phyloP scores from a whole-genome alignment of 148 eudicot species.

The Arctostaphylos glauca region DNA sequence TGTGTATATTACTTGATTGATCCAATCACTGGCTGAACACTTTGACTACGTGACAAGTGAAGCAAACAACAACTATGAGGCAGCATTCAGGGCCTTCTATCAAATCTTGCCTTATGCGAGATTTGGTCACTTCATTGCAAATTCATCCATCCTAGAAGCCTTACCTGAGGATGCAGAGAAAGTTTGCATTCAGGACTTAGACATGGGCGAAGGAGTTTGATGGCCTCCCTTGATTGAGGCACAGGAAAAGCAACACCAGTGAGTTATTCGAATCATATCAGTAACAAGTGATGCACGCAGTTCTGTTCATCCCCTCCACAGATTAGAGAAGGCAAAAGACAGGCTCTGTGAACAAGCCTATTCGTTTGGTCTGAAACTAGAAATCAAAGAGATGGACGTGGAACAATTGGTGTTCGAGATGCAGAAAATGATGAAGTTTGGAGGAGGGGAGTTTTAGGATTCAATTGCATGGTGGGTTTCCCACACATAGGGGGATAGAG shows the following conservation, averaged over 20 bases:
- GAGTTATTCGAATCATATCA: background rate
- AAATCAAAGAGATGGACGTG: constrained; percentile 25
- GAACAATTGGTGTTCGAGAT: constrained; percentile 7
- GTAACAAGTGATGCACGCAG: background rate
- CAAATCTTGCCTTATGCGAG: constrained; percentile 18
- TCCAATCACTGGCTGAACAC: background rate
- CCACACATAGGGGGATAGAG: constrained; percentile 32
- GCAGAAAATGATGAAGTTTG: constrained; percentile 13
- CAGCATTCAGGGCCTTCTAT: constrained; percentile 11
- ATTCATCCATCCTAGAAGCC: background rate
- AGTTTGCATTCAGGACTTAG: constrained; percentile 7
- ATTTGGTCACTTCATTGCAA: constrained; percentile 15
- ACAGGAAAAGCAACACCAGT: background rate
- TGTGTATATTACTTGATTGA: background rate
- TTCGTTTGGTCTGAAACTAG: constrained; percentile 19
- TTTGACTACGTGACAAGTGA: constrained; percentile 5
- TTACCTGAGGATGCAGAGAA: constrained; percentile 3
- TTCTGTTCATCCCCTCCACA: constrained; percentile 5
- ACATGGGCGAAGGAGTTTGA: constrained; percentile 16
- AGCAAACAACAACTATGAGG: constrained; percentile 6
- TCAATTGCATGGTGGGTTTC: constrained; percentile 33
- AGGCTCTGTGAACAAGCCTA: constrained; percentile 19
- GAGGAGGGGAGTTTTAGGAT: constrained; percentile 22
- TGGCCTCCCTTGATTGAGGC: constrained; percentile 19
- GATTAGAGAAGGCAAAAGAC: constrained; percentile 26